Conservation (phyloP, 352 stramenopile genomes). For the Blastocystis sp. region DNA sequence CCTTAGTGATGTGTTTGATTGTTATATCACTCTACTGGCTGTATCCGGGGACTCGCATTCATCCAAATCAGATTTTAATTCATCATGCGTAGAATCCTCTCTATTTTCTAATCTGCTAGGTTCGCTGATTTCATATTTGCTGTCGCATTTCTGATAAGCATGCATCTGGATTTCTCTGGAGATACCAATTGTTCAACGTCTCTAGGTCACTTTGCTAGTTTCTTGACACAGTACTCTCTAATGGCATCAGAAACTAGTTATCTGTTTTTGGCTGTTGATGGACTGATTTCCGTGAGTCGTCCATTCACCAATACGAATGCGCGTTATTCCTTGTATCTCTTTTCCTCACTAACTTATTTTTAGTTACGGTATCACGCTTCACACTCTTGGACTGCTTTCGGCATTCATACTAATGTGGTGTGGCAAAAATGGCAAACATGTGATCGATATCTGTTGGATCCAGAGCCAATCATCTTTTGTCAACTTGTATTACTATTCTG, state of each 20-base stretch:
- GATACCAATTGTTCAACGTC: not conserved
- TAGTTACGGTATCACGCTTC: slow-evolving; percentile 24
- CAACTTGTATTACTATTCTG: not conserved
- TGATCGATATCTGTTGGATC: slow-evolving; percentile 49
- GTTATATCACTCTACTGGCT: slow-evolving; percentile 3
- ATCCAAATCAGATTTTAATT: slow-evolving; percentile 66
- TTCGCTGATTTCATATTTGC: slow-evolving; percentile 13
- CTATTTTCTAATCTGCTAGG: not conserved
- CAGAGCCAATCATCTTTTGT: not conserved
- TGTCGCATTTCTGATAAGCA: slow-evolving; percentile 18
- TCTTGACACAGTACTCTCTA: slow-evolving; percentile 52
- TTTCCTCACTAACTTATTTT: not conserved
- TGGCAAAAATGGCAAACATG: slow-evolving; percentile 1
- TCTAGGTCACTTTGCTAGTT: not conserved
- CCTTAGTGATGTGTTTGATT: slow-evolving; percentile 37
- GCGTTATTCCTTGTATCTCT: slow-evolving; percentile 30
- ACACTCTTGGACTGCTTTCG: not conserved
- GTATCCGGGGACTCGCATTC: slow-evolving; percentile 37
- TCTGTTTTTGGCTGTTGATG: slow-evolving; percentile 26
- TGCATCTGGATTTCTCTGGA: not conserved
- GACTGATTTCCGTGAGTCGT: slow-evolving; percentile 42
- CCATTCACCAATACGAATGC: slow-evolving; percentile 52
- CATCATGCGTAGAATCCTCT: slow-evolving; percentile 5
- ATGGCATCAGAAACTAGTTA: slow-evolving; percentile 49
- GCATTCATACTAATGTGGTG: not conserved